Evolutionary conservation across 768 basidiomycete species (phyloP).

Genomic region (Leccinum obscurum): DNA sequence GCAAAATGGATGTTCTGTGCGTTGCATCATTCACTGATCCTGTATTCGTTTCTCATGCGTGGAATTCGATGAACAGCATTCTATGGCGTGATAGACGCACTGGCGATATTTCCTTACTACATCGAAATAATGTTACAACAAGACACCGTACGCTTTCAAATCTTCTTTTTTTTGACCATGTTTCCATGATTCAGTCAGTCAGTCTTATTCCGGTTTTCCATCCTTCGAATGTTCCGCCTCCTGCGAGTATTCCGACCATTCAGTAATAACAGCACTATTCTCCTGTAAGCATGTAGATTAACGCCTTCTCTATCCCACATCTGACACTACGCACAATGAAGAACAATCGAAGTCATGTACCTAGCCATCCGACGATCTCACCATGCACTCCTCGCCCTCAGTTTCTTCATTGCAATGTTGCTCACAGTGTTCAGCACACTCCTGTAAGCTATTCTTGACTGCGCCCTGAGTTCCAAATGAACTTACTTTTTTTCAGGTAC

Average conservation of each 20-base stretch:
- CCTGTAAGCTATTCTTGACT: constrained; percentile 46
- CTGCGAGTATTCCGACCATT: constrained; percentile 89
- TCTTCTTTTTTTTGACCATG: constrained; percentile 1
- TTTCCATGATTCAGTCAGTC: constrained; percentile 45
- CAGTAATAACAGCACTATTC: constrained; percentile 76
- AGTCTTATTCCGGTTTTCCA: constrained; percentile 87
- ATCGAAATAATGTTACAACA: constrained; percentile 80
- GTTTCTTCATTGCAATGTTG: constrained; percentile 87
- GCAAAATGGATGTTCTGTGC: constrained; percentile 70
- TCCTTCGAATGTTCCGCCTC: constrained; percentile 85
- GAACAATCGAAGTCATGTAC: constrained; percentile 93
- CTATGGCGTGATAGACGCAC: constrained; percentile 81
- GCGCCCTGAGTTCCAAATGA: neutral
- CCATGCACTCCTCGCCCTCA: constrained; percentile 82
- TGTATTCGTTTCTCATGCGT: neutral
- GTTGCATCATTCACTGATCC: constrained; percentile 16
- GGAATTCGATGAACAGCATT: constrained; percentile 49
- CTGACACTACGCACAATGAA: constrained; percentile 27
- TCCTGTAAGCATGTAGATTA: constrained; percentile 56
- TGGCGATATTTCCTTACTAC: constrained; percentile 88
- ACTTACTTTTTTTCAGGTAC: constrained; percentile 47
- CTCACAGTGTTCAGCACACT: constrained; percentile 87
- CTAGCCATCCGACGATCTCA: constrained; percentile 82
- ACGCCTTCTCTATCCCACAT: neutral
- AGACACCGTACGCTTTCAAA: constrained; percentile 67